phyloP scores from a whole-genome alignment of 1,139 yeast species.

The Zygoascus meyerae region DNA sequence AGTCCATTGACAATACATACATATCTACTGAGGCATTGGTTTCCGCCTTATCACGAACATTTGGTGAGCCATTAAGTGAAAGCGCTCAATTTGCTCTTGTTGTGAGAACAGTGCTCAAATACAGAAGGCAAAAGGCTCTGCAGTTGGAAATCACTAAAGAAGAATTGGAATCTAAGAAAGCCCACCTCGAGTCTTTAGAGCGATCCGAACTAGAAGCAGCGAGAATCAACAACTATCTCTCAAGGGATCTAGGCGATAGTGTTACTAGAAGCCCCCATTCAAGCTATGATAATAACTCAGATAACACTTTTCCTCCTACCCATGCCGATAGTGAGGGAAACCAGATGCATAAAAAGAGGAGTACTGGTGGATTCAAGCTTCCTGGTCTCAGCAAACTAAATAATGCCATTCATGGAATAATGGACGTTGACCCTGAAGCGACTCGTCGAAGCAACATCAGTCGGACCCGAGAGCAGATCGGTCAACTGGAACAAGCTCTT shows the following conservation, averaged over 20 bases:
- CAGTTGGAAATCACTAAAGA: conserved; percentile 59
- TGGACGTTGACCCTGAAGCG: conserved; percentile 65
- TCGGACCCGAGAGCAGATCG: conserved; percentile 48
- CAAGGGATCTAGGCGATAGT: conserved; percentile 19
- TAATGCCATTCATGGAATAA: conserved; percentile 60
- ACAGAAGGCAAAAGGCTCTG: conserved; percentile 59
- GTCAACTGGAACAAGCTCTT: conserved; percentile 52
- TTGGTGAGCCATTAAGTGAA: conserved; percentile 81
- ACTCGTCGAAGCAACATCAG: conserved; percentile 54
- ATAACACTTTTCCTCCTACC: conserved; percentile 22
- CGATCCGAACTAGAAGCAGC: conserved; percentile 40
- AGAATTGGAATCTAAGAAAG: conserved; percentile 43
- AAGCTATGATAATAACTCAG: conserved; percentile 1
- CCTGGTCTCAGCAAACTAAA: conserved; percentile 50
- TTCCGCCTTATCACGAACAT: conserved; percentile 62
- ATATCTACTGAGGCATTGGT: conserved; percentile 62
- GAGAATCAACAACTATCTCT: conserved; percentile 33
- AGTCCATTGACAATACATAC: conserved; percentile 68
- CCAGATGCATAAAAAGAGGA: conserved; percentile 20
- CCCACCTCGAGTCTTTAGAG: conserved; percentile 35
- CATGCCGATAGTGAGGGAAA: conserved; percentile 12
- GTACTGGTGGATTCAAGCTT: conserved; percentile 35
- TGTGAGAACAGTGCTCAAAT: conserved; percentile 61
- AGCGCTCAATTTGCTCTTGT: conserved; percentile 70
- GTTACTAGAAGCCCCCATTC: background rate